Conservation (phyloP, 2,329 filamentous ascomycete species). For the Cladophialophora exuberans region DNA sequence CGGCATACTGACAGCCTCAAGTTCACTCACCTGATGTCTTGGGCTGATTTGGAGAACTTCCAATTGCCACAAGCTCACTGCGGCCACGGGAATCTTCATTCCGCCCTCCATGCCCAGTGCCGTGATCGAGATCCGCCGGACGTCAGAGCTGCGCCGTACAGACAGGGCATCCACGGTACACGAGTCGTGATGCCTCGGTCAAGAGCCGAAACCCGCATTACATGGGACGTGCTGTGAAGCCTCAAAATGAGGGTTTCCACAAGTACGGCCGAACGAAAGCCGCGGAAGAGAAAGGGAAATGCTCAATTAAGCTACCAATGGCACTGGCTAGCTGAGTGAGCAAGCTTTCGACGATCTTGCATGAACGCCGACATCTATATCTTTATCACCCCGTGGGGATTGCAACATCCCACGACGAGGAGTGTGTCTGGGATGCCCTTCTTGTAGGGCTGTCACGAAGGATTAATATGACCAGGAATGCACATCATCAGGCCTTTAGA, state of each 20-base stretch:
- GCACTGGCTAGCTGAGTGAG: background rate
- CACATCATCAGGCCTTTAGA: conserved; percentile 1
- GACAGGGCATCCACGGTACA: background rate
- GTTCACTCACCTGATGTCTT: background rate
- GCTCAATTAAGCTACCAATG: background rate
- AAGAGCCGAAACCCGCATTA: background rate
- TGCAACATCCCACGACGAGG: background rate
- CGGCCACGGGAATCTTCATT: too few species aligned
- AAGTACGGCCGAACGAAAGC: conserved; percentile 5
- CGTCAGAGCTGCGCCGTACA: background rate
- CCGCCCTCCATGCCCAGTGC: background rate
- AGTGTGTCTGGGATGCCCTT: background rate
- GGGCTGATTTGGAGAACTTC: too few species aligned
- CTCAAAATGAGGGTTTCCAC: background rate
- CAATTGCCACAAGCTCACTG: too few species aligned
- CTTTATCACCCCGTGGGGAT: conserved; percentile 8
- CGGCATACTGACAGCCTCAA: background rate
- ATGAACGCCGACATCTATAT: background rate
- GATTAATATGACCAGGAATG: background rate
- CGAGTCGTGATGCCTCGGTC: background rate
- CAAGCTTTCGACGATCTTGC: conserved; percentile 12
- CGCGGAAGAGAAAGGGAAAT: background rate
- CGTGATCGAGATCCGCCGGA: background rate
- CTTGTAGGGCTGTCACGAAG: background rate
- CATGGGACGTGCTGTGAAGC: background rate